Evolutionary conservation across 2,329 filamentous ascomycete genomes (phyloP).

Genomic region (Metarhizium sp.): DNA sequence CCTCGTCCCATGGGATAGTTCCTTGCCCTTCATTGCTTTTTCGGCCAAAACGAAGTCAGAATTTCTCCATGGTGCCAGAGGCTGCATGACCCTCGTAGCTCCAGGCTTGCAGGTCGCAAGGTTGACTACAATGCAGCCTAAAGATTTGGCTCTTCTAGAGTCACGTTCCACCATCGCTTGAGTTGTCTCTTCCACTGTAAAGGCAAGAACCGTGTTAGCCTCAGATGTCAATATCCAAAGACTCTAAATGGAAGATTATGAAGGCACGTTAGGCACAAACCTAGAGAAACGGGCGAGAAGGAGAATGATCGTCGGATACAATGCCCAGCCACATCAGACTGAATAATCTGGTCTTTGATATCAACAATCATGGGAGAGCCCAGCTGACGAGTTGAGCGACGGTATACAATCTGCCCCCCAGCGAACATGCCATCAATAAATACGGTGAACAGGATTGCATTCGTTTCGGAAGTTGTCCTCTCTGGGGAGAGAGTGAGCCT

Average conservation of each 20-base stretch:
- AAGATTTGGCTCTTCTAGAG: neutral
- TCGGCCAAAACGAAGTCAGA: slow-evolving; percentile 8
- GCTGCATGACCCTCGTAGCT: neutral
- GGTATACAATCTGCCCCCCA: rapidly evolving
- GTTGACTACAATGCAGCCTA: slow-evolving; percentile 11
- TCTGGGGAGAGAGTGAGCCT: neutral
- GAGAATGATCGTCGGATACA: slow-evolving; percentile 1
- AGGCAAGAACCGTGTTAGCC: neutral
- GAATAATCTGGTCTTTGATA: neutral
- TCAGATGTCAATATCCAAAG: neutral
- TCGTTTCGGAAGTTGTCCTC: neutral
- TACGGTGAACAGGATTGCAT: rapidly evolving
- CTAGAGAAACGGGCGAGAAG: slow-evolving; percentile 9
- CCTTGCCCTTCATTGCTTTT: slow-evolving; percentile 17
- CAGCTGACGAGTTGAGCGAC: neutral
- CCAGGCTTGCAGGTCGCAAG: neutral
- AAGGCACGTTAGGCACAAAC: neutral
- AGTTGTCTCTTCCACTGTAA: slow-evolving; percentile 7
- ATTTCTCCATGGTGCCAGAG: neutral
- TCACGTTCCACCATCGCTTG: neutral
- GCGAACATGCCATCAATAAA: slow-evolving; percentile 11
- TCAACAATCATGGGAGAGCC: neutral
- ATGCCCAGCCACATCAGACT: neutral
- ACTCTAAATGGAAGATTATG: neutral
- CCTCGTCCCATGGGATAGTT: slow-evolving; percentile 14